Evolutionary conservation across 306 rosid species (phyloP).

Genomic region (Prunus armeniaca): DNA sequence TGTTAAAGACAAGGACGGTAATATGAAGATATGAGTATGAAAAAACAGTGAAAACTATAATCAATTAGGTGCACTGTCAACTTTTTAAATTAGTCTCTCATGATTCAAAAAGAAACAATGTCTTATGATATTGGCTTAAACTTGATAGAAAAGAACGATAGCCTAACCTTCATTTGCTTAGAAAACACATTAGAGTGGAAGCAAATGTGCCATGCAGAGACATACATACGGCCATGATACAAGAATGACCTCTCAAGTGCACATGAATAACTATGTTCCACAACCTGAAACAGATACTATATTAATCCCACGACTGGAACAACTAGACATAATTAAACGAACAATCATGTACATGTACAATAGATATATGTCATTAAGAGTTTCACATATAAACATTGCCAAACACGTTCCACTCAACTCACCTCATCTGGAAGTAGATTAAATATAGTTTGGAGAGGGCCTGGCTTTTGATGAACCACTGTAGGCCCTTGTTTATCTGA

Average conservation of each 20-base stretch:
- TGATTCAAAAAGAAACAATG: neutral
- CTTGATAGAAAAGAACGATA: constrained; percentile 11
- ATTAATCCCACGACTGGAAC: constrained; percentile 34
- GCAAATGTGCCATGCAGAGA: constrained; percentile 92
- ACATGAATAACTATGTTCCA: constrained; percentile 91
- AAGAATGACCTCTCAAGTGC: constrained; percentile 99
- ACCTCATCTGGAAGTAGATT: constrained; percentile 83
- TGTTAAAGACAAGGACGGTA: neutral
- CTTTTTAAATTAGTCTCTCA: neutral
- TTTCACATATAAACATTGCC: neutral
- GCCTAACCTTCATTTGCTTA: constrained; percentile 94
- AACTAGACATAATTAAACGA: constrained; percentile 11
- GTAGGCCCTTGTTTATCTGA: constrained; percentile 71
- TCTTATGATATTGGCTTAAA: constrained; percentile 16
- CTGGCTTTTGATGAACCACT: constrained; percentile 94
- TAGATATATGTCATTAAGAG: neutral
- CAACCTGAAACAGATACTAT: constrained; percentile 62
- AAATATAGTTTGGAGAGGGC: constrained; percentile 93
- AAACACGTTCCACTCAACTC: constrained; percentile 29
- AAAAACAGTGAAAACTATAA: neutral
- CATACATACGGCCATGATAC: constrained; percentile 98
- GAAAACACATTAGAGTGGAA: constrained; percentile 97
- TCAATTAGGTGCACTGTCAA: neutral
- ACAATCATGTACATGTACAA: neutral
- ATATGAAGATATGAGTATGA: neutral